Evolutionary conservation across 2,329 filamentous ascomycete genomes (phyloP), one percentile per base, ranked within the genome.

Genomic region (Dactylellina leptospora): DNA sequence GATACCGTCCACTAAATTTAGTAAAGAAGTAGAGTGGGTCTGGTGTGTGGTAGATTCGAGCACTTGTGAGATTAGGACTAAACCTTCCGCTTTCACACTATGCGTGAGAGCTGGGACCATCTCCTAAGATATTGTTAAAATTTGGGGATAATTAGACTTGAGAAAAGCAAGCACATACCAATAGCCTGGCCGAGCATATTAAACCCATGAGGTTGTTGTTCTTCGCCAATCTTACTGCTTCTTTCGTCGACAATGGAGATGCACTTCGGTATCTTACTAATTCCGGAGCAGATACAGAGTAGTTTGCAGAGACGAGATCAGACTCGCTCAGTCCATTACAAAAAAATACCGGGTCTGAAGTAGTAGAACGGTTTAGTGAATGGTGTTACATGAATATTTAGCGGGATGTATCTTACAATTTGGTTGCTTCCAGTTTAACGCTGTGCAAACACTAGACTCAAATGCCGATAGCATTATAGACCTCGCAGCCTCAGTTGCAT

Each of bases 121-220:
- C 73, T 96, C 91, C 92, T 96, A 72, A 53, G 58, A 42, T 18
- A n/a, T 23, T 75, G 74, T 75, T 63, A 76, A 63, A 16, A 66
- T 45, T 22, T 38, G n/a, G 54, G 2, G 1, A 9, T 8, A 20
- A 48, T 13, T 28, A 36, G 6, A 53, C 20, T 13, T 38, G n/a
- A 22, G 38, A 59, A 53, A 51, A 30, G 33, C 25, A 28, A 22
- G 51, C 79, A 74, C 51, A 78, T 84, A 96, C 92, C 82, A 99
- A 81, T 74, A 99, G 83, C 75, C 90, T 86, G 28, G 91, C 93
- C 76, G 89, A 92, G 81, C 93, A 97, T 71, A 97, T 91, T 77
- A 99, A 80, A 2, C 95, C 95, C 95, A 99, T 99, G 75, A 99
- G 91, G 79, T 99, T 99, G 79, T 99, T 99, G 78, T 89, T 91